Base-by-base conservation (phyloP, 2,329 filamentous ascomycete genomes). In the Penicillium sp. region DNA sequence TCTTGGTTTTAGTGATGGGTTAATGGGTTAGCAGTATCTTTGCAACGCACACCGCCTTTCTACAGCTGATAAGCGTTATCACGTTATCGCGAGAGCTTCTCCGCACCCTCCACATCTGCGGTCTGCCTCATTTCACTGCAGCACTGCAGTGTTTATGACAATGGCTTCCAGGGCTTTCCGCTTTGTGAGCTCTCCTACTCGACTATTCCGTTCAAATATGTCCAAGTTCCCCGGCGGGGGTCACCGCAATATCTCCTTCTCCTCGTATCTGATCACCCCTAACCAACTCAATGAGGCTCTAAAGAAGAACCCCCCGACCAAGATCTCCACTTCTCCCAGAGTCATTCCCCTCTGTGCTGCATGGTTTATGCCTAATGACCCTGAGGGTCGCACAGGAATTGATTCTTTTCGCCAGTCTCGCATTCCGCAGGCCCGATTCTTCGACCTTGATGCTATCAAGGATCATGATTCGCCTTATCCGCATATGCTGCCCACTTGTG, bases 291-390 rank as follows among this genome's bases (percentile, higher is more conserved):
- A 85, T 63, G 80, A 86, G 55, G 90, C 89, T 42, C 78, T 98
- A 42, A 84, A 86, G 69, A 86, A 85, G 72, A 94, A 91, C 68
- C 80, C 89, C 3, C 80, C 85, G 10, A 86, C 85, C 43, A 82
- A 85, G 52, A 86, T 91, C 60, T 89, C 87, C 50, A 86, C 87
- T 35, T 82, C 88, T 10, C 86, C 91, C 1, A 84, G 87, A 56
- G 85, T 94, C 35, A 83, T 98, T 44, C 87, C 93, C 2, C 78
- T 98, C 34, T 96, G 90, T 70, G 93, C 90, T 38, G 80, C 89
- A 20, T 98, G 93, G 93, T 98, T 96, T 65, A 80, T 98, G 53
- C 93, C 93, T 53, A 97, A 95, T 68, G 91, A 95, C 55, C 75
- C 78, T 1, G 64, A 78, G 58, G 81, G 81, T 44, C 84, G 89